Base-by-base conservation (phyloP, 257 asterid species). In the Nicotiana benthamiana region DNA sequence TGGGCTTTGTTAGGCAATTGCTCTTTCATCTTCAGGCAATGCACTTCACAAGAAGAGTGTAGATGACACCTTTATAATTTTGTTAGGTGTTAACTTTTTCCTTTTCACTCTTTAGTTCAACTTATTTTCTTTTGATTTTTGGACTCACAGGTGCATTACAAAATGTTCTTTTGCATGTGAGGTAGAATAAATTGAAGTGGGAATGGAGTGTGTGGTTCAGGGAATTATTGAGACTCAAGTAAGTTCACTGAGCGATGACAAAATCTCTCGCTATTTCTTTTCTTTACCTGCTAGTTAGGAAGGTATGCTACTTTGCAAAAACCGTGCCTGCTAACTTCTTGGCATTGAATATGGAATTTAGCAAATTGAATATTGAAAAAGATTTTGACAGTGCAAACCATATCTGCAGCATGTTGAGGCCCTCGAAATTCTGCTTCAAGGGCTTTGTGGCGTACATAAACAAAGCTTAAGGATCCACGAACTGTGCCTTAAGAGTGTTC, bases 191-290 rank as follows among this genome's bases (percentile, higher is more conserved):
- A 40, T 72, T 46, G 60, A 24, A 72, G 78, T 27, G 52, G 24
- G 61, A 85, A 94, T 94, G 98, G 97, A 95, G 87, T 92, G 98
- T 87, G 98, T 92, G 79, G 99, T 95, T 86, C 93, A 95, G 82
- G 98, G 99, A 84, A 95, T 95, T 80, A 92, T 95, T 82, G 97
- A 95, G 89, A 95, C 98, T 1, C 89, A 90, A 88, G 99, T 90
- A 85, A 88, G 86, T 81, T 75, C 28, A 9, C 27, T 4, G 77
- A 36, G 72, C 24, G n/a, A n/a, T n/a, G n/a, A n/a, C n/a, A n/a
- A n/a, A n/a, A n/a, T n/a, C n/a, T n/a, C n/a, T n/a, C n/a, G n/a
- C n/a, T n/a, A n/a, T n/a, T n/a, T n/a, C n/a, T n/a, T n/a, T n/a
- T n/a, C n/a, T n/a, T n/a, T n/a, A n/a, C n/a, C n/a, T n/a, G n/a